Evolutionary conservation across 768 basidiomycete genomes (phyloP), one percentile per base, ranked within the genome.

Genomic region (Obba rivulosa): DNA sequence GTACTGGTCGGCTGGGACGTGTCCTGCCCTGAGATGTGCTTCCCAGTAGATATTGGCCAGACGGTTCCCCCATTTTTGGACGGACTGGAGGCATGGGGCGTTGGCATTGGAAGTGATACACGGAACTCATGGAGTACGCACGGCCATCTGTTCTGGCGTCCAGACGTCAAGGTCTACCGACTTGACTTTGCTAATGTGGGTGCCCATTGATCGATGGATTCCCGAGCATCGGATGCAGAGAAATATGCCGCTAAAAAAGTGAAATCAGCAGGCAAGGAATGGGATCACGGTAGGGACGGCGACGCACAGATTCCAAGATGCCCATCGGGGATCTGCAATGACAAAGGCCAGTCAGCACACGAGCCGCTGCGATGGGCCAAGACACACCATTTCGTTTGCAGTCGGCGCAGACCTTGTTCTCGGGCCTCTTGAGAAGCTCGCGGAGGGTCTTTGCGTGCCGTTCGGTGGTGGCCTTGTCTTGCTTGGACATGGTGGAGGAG

Each of bases 101-200:
- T 50, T 37, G 42, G 46, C 11, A 43, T 46, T n/a, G n/a, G n/a
- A n/a, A n/a, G 40, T 17, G 21, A 24, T 20, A 47, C 34, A 21
- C 38, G 20, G 41, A 23, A 22, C 23, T 20, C 42, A 35, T 1
- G 4, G 13, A 13, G 49, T 22, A 55, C 78, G 52, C 57, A 92
- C 93, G 70, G 85, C 82, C 87, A 99, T 94, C 70, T 99, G 95
- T 54, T 97, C 93, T 2, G 92, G 91, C 8, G 92, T 95, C 95
- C 95, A 99, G 16, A 88, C 81, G 59, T 99, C 95, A 46, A 99
- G 82, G 69, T 99, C 95, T 46, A 99, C 90, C 2, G 92, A 95
- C 62, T 96, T 96, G 64, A 99, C 89, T 62, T 87, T 90, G 69
- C 88, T 90, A 66, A 98, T 96, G 67, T 99, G 95, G 0, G 95